phyloP scores from a whole-genome alignment of 768 basidiomycete species.

The Mycena capillaripes region DNA sequence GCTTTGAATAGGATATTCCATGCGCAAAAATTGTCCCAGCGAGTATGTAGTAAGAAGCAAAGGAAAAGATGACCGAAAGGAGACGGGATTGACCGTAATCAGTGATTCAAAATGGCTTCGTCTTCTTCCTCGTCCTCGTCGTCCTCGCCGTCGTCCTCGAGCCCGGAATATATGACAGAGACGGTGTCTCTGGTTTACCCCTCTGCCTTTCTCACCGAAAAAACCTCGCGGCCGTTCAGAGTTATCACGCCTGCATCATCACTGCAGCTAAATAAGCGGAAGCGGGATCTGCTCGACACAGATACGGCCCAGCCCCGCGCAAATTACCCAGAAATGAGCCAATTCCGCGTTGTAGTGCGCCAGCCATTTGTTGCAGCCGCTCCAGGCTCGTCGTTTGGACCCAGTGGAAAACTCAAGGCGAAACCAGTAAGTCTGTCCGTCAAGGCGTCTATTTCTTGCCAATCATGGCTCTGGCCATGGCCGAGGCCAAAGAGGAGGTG shows the following conservation, averaged over 20 bases:
- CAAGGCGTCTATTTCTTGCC: not conserved
- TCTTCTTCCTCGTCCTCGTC: constrained; percentile 14
- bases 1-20: no score
- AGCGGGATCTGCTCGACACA: constrained; percentile 22
- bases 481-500: not conserved
- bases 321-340: constrained; percentile 11
- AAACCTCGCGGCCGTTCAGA: not conserved
- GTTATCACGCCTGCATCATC: constrained; percentile 5
- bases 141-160: constrained; percentile 5
- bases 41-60: no score
- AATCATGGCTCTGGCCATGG: not conserved
- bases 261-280: not conserved
- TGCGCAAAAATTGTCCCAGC: no score
- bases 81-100: no score
- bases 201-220: not conserved
- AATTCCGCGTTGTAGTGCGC: constrained; percentile 15
- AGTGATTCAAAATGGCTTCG: no score
- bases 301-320: not conserved
- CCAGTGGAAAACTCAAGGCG: constrained; percentile 30
- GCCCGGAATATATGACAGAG: constrained; percentile 11
- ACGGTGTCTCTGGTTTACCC: not conserved
- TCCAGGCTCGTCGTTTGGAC: constrained; percentile 13
- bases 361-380: not conserved
- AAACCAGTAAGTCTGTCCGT: constrained; percentile 29
- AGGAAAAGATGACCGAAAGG: no score